phyloP scores from a whole-genome alignment of 495 filamentous ascomycete species.

The Penicillium simplicissimum region DNA sequence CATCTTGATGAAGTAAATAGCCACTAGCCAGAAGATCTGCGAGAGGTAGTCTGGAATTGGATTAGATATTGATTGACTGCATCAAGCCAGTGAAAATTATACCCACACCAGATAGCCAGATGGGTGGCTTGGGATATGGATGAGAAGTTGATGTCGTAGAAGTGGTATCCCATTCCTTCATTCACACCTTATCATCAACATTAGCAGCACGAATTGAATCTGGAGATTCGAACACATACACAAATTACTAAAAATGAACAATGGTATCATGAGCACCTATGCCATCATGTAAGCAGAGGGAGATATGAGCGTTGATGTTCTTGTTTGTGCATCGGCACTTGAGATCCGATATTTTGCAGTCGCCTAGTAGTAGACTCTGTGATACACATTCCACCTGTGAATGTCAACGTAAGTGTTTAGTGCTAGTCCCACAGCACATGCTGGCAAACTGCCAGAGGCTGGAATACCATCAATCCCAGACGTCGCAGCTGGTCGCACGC shows the following conservation, averaged over 20 bases:
- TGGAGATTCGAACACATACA: background rate
- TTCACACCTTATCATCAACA: slow-evolving; percentile 1
- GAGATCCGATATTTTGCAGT: background rate
- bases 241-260: slow-evolving; percentile 11
- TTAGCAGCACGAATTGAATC: background rate
- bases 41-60: slow-evolving; percentile 5
- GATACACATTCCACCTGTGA: background rate
- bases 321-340: slow-evolving; percentile 2
- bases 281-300: background rate
- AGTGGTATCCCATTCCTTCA: slow-evolving; percentile 17
- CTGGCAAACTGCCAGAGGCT: background rate
- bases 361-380: background rate
- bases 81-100: background rate
- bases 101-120: slow-evolving; percentile 16
- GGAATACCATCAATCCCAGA: background rate
- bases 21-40: slow-evolving; percentile 14
- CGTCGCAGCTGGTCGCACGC: background rate
- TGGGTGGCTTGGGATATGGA: slow-evolving; percentile 6
- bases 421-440: background rate
- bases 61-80: background rate
- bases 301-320: background rate
- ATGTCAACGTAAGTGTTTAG: background rate
- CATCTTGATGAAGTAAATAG: slow-evolving; percentile 21
- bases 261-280: slow-evolving; percentile 8
- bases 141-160: slow-evolving; percentile 15